These are phyloP conservation scores for Neostapfia colusana DNA, from an alignment of 176 grass and related monocot species.

Conservation along the genomic window DNA sequence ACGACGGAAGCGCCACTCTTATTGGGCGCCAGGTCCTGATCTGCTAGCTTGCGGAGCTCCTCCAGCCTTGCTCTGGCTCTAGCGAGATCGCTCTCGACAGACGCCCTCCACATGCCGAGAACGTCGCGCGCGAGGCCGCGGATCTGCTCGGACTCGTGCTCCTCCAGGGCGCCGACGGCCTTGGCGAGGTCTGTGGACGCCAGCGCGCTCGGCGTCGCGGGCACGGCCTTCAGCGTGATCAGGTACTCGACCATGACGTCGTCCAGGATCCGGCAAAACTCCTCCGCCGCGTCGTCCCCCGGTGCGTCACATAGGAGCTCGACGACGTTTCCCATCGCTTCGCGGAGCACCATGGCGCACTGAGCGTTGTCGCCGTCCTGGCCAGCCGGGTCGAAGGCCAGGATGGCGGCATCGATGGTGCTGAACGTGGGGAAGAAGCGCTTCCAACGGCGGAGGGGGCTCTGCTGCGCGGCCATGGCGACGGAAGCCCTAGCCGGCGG, in stretches of 20 bases:
- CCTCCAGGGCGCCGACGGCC: background rate
- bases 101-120: background rate
- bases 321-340: background rate
- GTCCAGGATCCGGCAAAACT: slow-evolving; percentile 15
- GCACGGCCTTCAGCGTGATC: background rate
- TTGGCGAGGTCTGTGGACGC: background rate
- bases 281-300: slow-evolving; percentile 4
- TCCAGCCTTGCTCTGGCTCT: background rate
- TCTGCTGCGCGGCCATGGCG: slow-evolving; percentile 7
- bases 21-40: background rate
- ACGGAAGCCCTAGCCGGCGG: no score
- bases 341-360: background rate
- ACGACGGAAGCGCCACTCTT: no score
- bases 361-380: no score
- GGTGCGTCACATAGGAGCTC: background rate
- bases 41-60: background rate
- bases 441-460: slow-evolving; percentile 23
- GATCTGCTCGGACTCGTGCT: slow-evolving; percentile 17
- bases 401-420: background rate
- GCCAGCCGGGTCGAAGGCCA: no score
- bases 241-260: slow-evolving; percentile 2
- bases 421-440: slow-evolving; percentile 9
- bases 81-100: background rate
- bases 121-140: slow-evolving; percentile 11
- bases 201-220: background rate